phyloP scores from a whole-genome alignment of 345 rosid genomes.

The Eucalyptus marginata region DNA sequence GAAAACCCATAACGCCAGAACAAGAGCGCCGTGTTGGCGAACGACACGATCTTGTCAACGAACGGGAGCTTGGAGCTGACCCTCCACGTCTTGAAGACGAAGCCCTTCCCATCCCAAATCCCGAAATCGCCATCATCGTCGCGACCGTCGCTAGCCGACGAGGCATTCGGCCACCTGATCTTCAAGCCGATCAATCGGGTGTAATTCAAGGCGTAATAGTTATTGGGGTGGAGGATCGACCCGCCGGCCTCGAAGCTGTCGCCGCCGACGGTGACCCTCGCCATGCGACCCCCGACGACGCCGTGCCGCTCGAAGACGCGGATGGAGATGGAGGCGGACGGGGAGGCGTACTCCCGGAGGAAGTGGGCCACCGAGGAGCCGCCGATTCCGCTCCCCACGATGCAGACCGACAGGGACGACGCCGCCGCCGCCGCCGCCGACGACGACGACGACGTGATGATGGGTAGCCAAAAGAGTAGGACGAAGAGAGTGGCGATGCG shows the following conservation, averaged over 20 bases:
- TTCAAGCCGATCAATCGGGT: constrained; percentile 32
- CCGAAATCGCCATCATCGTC: constrained; percentile 31
- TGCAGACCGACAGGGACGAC: constrained; percentile 37
- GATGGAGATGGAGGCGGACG: not conserved
- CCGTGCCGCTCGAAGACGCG: constrained; percentile 14
- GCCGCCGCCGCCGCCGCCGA: not conserved
- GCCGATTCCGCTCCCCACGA: constrained; percentile 81
- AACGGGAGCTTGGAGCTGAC: constrained; percentile 20
- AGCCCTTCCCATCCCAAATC: constrained; percentile 70
- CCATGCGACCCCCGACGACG: constrained; percentile 93
- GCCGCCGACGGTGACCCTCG: constrained; percentile 39
- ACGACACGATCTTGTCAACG: constrained; percentile 44
- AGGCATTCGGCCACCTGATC: constrained; percentile 22
- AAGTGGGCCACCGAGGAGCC: constrained; percentile 91
- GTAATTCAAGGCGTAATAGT: constrained; percentile 60
- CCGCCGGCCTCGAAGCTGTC: constrained; percentile 86
- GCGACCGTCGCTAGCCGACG: constrained; percentile 14
- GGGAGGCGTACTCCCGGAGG: constrained; percentile 48
- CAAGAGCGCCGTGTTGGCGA: constrained; percentile 39
- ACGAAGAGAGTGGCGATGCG: not conserved
- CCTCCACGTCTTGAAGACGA: constrained; percentile 46
- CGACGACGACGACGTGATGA: not conserved
- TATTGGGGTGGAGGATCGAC: constrained; percentile 86
- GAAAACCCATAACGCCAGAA: constrained; percentile 73
- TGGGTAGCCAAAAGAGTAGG: constrained; percentile 2